Base-by-base conservation (phyloP, 2,329 filamentous ascomycete genomes). In the Penicillium italicum region DNA sequence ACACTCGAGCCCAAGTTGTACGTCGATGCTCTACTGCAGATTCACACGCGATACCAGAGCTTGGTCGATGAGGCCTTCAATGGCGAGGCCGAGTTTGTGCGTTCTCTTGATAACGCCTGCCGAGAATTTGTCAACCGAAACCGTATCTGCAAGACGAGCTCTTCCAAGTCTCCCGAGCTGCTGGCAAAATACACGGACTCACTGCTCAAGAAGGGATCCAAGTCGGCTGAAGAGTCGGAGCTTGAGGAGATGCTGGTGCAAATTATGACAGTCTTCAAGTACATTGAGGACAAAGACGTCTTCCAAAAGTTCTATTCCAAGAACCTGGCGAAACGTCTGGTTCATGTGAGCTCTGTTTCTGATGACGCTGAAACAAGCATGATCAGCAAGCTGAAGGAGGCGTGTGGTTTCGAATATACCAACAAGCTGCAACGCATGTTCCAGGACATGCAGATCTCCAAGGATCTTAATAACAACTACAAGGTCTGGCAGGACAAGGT, bases 361-460 rank as follows among this genome's bases (percentile, higher is more conserved):
- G 92, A 96, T 65, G 94, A 99, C 76, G 93, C 94, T 1, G 94
- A 99, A 79, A 97, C 91, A 0, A 97, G 91, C 77, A 99, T 99
- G 94, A 99, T 99, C 74, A 92, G 90, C 79, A 99, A 97, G 78
- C 81, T 99, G 63, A 99, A 99, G 79, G 94, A 99, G 71, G 93
- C 94, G 0, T 97, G 94, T 70, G 94, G 94, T 67, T 99, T 97
- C 66, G 94, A 99, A 74, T 99, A 99, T 77, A 99, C 94, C 65
- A 99, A 97, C 81, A 97, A 97, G 79, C 83, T 99, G 43, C 93
- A 97, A 78, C 91, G 95, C 70, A 99, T 99, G 94, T 99, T 97
- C 83, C 93, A 97, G 74, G 94, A 99, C 71, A 97, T 99, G 80
- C 94, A 99, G 74, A 96, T 96, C 48, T 97, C 93, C 61, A 97